Base-by-base conservation (phyloP, 345 rosid species). In the Lepidium africanum region DNA sequence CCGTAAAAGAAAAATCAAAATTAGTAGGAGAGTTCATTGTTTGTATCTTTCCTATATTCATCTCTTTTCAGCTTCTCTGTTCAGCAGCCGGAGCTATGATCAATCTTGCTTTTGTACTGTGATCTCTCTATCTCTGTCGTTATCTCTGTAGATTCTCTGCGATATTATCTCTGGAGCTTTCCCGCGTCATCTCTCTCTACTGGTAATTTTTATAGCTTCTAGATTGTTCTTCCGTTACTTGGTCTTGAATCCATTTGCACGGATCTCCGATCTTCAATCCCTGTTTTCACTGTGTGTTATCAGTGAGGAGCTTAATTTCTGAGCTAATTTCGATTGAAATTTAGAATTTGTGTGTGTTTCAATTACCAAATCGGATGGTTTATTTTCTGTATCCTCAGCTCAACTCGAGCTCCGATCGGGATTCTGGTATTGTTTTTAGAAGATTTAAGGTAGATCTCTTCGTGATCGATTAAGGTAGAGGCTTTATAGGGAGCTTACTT, bases 161-260 rank as follows among this genome's bases (percentile, higher is more conserved):
- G 27, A 25, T 25, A 67, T 9, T 37, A 53, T 47, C 70, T 12
- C 27, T 21, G 17, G 15, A 69, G 70, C 53, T 62, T 63, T 62
- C 63, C 59, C 74, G 70, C 65, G 69, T 69, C 14, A 47, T 55
- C 74, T 53, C 64, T 39, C 65, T 60, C 45, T 59, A 19, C 47
- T 57, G 47, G 63, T 57, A 57, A 37, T 11, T 40, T 35, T 5
- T 2, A 4, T 46, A 10, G 0, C 1, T 43, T 67, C 63, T 60
- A 15, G 73, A 60, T 52, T 62, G 59, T 67, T 67, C 73, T 67
- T 67, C 63, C 63, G 62, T 67, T 67, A 46, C 58, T 67, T 52
- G 65, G 40, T 68, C 23, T 68, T 10, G 59, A 52, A 37, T 68
- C 74, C 54, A 63, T 63, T 23, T 63, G 5, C 62, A 12, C 58